Conservation (phyloP, 2,329 filamentous ascomycete genomes). For the Pseudofabraea citricarpa region DNA sequence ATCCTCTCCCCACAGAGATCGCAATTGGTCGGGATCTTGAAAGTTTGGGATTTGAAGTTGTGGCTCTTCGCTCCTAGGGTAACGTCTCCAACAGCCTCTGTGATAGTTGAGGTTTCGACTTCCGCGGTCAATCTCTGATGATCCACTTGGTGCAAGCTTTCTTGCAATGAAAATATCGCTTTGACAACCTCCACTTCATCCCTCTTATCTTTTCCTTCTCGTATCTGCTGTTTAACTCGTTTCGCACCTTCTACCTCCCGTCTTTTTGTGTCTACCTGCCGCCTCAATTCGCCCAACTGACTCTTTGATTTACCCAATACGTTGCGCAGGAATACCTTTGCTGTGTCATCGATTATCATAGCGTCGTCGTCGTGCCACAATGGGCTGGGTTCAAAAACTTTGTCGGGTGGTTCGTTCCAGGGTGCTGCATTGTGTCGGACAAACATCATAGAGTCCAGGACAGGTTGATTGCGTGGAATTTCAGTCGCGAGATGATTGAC, state of each 20-base stretch:
- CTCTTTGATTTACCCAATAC: constrained; percentile 86
- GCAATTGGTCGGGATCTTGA: constrained; percentile 98
- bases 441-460: constrained; percentile 97
- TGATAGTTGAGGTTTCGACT: constrained; percentile 89
- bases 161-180: constrained; percentile 78
- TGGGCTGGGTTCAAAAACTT: constrained; percentile 87
- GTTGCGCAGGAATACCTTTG: constrained; percentile 88
- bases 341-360: constrained; percentile 81
- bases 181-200: constrained; percentile 84
- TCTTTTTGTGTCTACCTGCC: constrained; percentile 80
- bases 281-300: constrained; percentile 72
- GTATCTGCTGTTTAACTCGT: constrained; percentile 67
- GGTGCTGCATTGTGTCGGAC: constrained; percentile 80
- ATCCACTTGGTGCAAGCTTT: constrained; percentile 79
- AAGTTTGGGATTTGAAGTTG: constrained; percentile 97
- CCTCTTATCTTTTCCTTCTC: constrained; percentile 80
- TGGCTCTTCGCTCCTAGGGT: constrained; percentile 91
- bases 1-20: constrained; percentile 95
- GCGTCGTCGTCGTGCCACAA: constrained; percentile 92
- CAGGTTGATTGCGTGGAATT: constrained; percentile 81
- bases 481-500: constrained; percentile 71
- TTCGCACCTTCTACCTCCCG: constrained; percentile 79
- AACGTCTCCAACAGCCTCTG: constrained; percentile 84
- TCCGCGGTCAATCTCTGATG: constrained; percentile 82
- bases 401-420: constrained; percentile 81